A percentile compares a stretch with the other conserved stretches of the same genome.
Evolutionary conservation across 1,139 yeast genomes (phyloP).

Genomic region (Suhomyces ambrosiae): DNA sequence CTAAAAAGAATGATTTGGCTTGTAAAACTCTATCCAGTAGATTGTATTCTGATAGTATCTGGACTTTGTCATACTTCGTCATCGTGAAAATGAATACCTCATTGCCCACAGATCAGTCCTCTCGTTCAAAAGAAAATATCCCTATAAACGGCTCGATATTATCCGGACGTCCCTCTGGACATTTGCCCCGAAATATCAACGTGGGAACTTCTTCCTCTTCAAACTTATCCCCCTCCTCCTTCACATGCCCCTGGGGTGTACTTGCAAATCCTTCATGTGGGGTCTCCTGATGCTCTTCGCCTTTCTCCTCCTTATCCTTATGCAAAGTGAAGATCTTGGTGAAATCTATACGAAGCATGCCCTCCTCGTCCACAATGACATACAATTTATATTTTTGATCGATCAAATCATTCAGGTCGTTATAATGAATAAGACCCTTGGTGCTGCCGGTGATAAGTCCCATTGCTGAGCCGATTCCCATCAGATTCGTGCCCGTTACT

Average conservation of each 20-base stretch:
- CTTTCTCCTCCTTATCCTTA: conserved; percentile 15
- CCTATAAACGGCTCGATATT: conserved; percentile 59
- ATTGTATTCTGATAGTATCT: too few relatives aligned
- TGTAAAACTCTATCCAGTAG: too few relatives aligned
- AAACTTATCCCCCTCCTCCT: conserved; percentile 15
- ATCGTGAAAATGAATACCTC: too few relatives aligned
- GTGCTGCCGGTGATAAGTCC: conserved; percentile 58
- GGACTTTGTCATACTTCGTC: too few relatives aligned
- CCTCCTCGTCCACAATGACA: conserved; percentile 54
- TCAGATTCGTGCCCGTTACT: conserved; percentile 52
- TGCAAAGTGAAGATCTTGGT: conserved; percentile 44
- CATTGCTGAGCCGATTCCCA: conserved; percentile 63
- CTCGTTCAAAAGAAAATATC: conserved; percentile 54
- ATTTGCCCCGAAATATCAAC: conserved; percentile 51
- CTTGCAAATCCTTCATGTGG: too few relatives aligned
- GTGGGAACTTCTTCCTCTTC: conserved; percentile 47
- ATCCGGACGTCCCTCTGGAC: conserved; percentile 59
- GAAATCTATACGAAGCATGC: conserved; percentile 54
- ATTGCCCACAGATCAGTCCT: conserved; percentile 22
- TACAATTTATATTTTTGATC: conserved; percentile 54
- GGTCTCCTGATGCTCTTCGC: conserved; percentile 13
- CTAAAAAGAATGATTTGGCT: too few relatives aligned
- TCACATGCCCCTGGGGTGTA: too few relatives aligned
- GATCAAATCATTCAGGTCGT: conserved; percentile 49
- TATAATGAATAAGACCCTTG: conserved; percentile 53